Conservation (phyloP, 2,329 filamentous ascomycete species). For the Lithohypha guttulata region DNA sequence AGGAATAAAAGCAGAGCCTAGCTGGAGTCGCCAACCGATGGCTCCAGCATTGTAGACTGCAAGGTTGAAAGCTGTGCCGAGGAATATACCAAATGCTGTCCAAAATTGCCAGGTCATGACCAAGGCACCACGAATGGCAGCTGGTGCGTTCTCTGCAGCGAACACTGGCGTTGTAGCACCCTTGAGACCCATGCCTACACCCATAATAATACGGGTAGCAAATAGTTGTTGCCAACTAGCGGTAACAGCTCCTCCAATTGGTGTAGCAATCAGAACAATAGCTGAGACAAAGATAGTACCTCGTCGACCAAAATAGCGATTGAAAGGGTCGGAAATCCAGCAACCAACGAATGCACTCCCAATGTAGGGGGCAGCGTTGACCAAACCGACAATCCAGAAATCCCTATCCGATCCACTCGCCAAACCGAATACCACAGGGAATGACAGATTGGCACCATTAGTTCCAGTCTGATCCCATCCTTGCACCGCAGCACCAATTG, state of each 20-base stretch:
- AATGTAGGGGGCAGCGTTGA: conserved; percentile 43
- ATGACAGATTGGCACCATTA: conserved; percentile 36
- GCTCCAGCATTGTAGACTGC: conserved; percentile 48
- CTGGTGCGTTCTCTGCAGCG: conserved; percentile 23
- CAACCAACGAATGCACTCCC: conserved; percentile 50
- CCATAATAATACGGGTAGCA: conserved; percentile 23
- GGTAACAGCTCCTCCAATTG: conserved; percentile 22
- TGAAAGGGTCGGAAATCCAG: conserved; percentile 25
- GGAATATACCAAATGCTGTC: conserved; percentile 36
- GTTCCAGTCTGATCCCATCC: conserved; percentile 36
- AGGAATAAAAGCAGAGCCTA: conserved; percentile 55
- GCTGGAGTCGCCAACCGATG: conserved; percentile 52
- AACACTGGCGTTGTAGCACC: conserved; percentile 24
- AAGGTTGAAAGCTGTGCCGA: conserved; percentile 49
- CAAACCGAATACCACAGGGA: conserved; percentile 29
- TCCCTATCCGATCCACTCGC: conserved; percentile 21
- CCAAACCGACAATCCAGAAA: conserved; percentile 35
- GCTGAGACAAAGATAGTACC: conserved; percentile 25
- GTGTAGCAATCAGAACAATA: conserved; percentile 24
- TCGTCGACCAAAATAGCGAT: conserved; percentile 24
- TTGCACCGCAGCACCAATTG: conserved; percentile 34
- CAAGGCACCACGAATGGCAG: conserved; percentile 23
- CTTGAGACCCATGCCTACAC: conserved; percentile 26
- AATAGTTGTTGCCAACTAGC: conserved; percentile 24
- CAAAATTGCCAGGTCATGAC: conserved; percentile 23